Base-by-base conservation (phyloP, 176 grass and related monocot species). In the Raddia distichophylla region DNA sequence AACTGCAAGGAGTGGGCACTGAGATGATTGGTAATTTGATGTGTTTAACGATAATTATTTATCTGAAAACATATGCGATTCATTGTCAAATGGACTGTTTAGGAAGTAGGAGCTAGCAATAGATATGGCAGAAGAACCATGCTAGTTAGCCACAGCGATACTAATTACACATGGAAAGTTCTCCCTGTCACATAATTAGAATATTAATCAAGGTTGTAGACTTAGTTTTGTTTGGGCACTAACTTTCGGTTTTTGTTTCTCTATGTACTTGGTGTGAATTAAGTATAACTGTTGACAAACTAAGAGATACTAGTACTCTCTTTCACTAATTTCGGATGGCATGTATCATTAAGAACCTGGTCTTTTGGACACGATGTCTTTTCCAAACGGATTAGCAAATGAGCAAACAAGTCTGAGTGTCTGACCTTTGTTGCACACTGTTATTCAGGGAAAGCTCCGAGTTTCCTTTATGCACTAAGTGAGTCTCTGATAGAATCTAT, bases 11-110 rank as follows among this genome's bases (percentile, higher is more conserved):
- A 83, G 35, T 90, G 18, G 82, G 78, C 33, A 82, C 79, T 20
- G 84, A 82, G 69, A 86, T 87, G 34, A 84, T 81, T 61, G 89
- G 96, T 93, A 90, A 81, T 34, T 93, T 74, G 8, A 22, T 59
- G 67, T 45, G 9, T 40, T n/a, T 17, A 13, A 15, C 46, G 37
- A n/a, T 62, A 69, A 55, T 35, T 69, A 62, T 71, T 54, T 52
- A 58, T 67, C 64, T 63, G 35, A 42, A n/a, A 37, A 53, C 55
- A 69, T 60, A n/a, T 80, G 53, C n/a, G 20, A 49, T 73, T 73
- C 5, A 62, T 63, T 65, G 20, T 64, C 34, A 47, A 50, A 43
- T 14, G 52, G 37, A 58, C 73, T 75, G 47, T 67, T 85, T 64
- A 17, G 46, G 37, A 71, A 71, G 69, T 71, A 49, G 2, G 12